Percentiles rank a stretch among this genome's conserved stretches.
phyloP scores from a whole-genome alignment of 2,329 filamentous ascomycete genomes.

The Phyllosticta citribraziliensis region DNA sequence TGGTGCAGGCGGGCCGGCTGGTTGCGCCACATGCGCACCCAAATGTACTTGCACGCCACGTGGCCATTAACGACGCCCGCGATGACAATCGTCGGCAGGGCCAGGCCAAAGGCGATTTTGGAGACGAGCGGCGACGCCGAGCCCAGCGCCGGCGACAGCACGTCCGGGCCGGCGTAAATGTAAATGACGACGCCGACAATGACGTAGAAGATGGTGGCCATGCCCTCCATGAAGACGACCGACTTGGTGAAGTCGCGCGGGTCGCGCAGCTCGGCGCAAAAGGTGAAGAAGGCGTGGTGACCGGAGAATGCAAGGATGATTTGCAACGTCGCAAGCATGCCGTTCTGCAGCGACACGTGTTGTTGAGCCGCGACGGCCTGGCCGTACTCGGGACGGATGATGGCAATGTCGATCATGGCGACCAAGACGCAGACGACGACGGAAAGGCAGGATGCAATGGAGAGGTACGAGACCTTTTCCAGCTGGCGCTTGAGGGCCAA shows the following conservation, averaged over 20 bases:
- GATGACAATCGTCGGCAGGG: constrained; percentile 60
- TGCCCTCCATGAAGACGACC: constrained; percentile 50
- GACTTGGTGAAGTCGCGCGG: constrained; percentile 53
- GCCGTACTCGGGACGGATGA: constrained; percentile 34
- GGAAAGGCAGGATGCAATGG: constrained; percentile 51
- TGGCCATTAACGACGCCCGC: constrained; percentile 62
- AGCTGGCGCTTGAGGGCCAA: constrained; percentile 54
- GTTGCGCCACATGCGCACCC: constrained; percentile 47
- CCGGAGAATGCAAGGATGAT: constrained; percentile 62
- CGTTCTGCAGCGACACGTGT: constrained; percentile 17
- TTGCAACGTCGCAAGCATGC: constrained; percentile 36
- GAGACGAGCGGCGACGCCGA: constrained; percentile 48
- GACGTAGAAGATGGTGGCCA: constrained; percentile 53
- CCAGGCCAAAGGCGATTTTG: constrained; percentile 59
- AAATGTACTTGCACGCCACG: constrained; percentile 57
- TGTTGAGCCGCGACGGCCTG: constrained; percentile 19
- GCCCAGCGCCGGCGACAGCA: constrained; percentile 57
- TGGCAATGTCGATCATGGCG: constrained; percentile 56
- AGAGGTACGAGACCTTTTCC: constrained; percentile 52
- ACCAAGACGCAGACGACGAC: constrained; percentile 55
- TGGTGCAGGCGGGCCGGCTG: constrained; percentile 18
- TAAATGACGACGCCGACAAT: constrained; percentile 60
- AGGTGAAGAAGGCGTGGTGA: constrained; percentile 59
- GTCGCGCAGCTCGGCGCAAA: constrained; percentile 54
- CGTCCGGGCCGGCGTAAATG: constrained; percentile 51